These are phyloP conservation scores for Phylloporus sp. DNA, from an alignment of 768 basidiomycete genomes.

Conservation along the genomic window DNA sequence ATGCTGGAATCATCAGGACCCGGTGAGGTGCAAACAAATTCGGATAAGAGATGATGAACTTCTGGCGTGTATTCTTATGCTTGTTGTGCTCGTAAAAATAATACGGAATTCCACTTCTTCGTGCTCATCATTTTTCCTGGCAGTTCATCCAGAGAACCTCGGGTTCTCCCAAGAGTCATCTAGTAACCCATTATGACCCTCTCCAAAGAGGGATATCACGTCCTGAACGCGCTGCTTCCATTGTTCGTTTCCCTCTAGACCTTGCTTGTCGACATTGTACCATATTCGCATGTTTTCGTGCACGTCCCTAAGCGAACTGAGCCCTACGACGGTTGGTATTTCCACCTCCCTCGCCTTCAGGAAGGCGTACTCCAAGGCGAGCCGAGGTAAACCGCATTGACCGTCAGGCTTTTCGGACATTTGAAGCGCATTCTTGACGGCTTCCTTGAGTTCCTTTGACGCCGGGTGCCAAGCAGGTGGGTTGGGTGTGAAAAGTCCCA, in stretches of 20 bases:
- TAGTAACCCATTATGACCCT: constrained; percentile 40
- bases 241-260: constrained; percentile 32
- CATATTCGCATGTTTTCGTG: constrained; percentile 68
- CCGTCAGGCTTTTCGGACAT: constrained; percentile 34
- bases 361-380: constrained; percentile 74
- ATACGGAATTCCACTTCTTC: constrained; percentile 5
- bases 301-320: constrained; percentile 68
- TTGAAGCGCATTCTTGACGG: constrained; percentile 35
- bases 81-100: constrained; percentile 24
- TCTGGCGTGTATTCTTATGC: constrained; percentile 20
- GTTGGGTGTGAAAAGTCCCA: constrained; percentile 65
- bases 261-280: constrained; percentile 48
- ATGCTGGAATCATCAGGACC: constrained; percentile 91
- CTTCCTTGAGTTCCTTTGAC: constrained; percentile 42
- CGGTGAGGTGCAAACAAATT: constrained; percentile 39
- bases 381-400: constrained; percentile 43
- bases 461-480: constrained; percentile 78
- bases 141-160: constrained; percentile 10
- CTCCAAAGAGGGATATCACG: constrained; percentile 41
- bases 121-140: background rate
- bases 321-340: constrained; percentile 66
- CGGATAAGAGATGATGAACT: constrained; percentile 12
- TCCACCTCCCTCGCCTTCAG: constrained; percentile 38
- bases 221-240: constrained; percentile 38
- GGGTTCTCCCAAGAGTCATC: constrained; percentile 77